A percentile compares a stretch with the other conserved stretches of the same genome.
These are phyloP conservation scores for Aspergillus aculeatus DNA, from an alignment of 2,329 filamentous ascomycete species.

Conservation along the genomic window DNA sequence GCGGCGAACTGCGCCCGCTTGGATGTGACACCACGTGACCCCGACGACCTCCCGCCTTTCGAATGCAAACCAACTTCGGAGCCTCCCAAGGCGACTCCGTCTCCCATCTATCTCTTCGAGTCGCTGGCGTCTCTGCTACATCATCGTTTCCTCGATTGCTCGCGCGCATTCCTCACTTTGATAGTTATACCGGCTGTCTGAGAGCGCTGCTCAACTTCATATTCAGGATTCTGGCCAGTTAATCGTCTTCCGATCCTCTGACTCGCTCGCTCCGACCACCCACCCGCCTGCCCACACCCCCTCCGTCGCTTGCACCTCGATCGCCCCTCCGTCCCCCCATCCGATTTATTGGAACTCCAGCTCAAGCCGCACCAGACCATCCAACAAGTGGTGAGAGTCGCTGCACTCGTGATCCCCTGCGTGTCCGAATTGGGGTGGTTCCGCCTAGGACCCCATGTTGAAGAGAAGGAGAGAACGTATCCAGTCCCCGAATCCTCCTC, in stretches of 20 bases:
- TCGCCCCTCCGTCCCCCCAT: constrained; percentile 11
- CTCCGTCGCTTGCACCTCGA: constrained; percentile 25
- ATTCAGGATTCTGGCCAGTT: constrained; percentile 17
- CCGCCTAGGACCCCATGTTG: constrained; percentile 46
- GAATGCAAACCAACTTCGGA: constrained; percentile 40
- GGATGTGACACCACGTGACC: constrained; percentile 31
- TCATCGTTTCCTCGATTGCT: constrained; percentile 10
- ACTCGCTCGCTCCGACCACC: constrained; percentile 27
- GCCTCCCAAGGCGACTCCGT: constrained; percentile 23
- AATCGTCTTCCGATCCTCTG: constrained; percentile 22
- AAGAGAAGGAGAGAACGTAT: constrained; percentile 50
- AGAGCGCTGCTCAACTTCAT: constrained; percentile 14
- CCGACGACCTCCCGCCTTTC: constrained; percentile 38
- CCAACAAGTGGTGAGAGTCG: constrained; percentile 14
- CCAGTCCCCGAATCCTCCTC: constrained; percentile 38
- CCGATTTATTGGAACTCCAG: background rate
- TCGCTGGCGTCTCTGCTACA: constrained; percentile 20
- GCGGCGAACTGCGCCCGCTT: constrained; percentile 28
- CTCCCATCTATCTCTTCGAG: constrained; percentile 32
- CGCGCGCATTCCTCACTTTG: constrained; percentile 14
- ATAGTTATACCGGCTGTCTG: constrained; percentile 8
- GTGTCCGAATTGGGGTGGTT: constrained; percentile 30
- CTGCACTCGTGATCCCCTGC: constrained; percentile 19
- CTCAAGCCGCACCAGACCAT: constrained; percentile 12
- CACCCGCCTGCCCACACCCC: constrained; percentile 12